Conservation (phyloP, 2,329 filamentous ascomycete genomes). For the Proliferodiscus dingleyae region DNA sequence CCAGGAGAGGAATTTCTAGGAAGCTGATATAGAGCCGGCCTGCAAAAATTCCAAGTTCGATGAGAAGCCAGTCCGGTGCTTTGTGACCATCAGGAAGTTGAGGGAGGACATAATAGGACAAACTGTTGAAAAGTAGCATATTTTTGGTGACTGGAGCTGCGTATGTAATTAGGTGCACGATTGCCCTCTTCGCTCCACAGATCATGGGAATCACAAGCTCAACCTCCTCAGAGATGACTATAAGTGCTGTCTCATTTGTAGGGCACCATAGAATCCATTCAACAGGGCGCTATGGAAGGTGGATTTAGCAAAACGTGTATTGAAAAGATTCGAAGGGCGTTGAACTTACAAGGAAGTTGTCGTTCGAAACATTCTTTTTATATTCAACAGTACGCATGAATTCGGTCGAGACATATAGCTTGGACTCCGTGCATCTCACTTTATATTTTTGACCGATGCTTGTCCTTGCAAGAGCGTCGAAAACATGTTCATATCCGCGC, state of each 20-base stretch:
- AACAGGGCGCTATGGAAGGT: conserved; percentile 49
- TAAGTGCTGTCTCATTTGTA: conserved; percentile 30
- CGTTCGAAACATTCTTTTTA: conserved; percentile 31
- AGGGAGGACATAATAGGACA: conserved; percentile 51
- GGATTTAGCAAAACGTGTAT: conserved; percentile 56
- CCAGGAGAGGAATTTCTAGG: no score
- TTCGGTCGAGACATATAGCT: conserved; percentile 40
- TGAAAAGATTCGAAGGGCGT: no score
- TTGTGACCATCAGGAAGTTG: conserved; percentile 35
- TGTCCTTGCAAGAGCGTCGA: conserved; percentile 38
- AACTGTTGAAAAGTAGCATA: conserved; percentile 54
- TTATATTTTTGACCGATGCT: conserved; percentile 34
- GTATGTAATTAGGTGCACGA: conserved; percentile 49
- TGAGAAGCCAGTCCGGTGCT: conserved; percentile 47
- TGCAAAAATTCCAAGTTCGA: conserved; percentile 56
- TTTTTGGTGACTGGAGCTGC: conserved; percentile 53
- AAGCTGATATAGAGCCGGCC: conserved; percentile 58
- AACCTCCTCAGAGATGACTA: conserved; percentile 60
- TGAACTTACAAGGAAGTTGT: conserved; percentile 41
- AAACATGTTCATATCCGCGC: conserved; percentile 37
- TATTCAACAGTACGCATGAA: conserved; percentile 43
- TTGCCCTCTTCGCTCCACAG: conserved; percentile 6
- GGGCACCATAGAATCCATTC: conserved; percentile 36
- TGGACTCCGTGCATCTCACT: conserved; percentile 21
- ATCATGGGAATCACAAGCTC: conserved; percentile 48